These are phyloP conservation scores for Neurospora discreta DNA, from an alignment of 495 filamentous ascomycete species.

Conservation along the genomic window DNA sequence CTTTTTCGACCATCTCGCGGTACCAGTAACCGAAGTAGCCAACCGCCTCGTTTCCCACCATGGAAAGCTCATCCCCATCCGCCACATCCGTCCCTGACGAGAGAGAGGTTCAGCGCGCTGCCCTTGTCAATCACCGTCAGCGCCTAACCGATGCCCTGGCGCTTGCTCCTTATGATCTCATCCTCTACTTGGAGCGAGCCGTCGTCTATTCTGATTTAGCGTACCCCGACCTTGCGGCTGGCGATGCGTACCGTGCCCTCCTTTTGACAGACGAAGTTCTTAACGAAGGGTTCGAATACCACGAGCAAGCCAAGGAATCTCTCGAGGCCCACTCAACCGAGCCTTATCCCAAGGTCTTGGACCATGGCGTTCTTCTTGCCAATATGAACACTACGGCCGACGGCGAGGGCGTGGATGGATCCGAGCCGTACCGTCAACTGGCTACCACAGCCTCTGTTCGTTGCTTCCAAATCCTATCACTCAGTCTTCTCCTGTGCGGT, in stretches of 20 bases:
- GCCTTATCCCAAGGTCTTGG: constrained; percentile 25
- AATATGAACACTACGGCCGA: constrained; percentile 26
- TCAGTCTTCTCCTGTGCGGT: constrained; percentile 52
- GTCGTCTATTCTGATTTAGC: constrained; percentile 58
- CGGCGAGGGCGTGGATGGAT: constrained; percentile 17
- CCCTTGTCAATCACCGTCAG: constrained; percentile 35
- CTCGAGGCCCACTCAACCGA: constrained; percentile 21
- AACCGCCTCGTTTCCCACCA: constrained; percentile 3
- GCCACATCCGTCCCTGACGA: constrained; percentile 21
- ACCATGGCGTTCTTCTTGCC: constrained; percentile 30
- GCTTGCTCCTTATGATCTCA: constrained; percentile 61
- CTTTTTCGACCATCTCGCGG: neutral
- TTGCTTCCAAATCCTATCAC: constrained; percentile 46
- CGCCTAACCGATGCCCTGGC: constrained; percentile 37
- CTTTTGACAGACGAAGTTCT: constrained; percentile 70
- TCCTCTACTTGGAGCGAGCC: constrained; percentile 63
- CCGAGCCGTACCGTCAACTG: constrained; percentile 21
- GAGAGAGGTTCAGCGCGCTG: constrained; percentile 19
- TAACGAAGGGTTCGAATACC: constrained; percentile 58
- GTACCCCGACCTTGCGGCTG: constrained; percentile 81
- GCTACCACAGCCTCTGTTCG: constrained; percentile 35
- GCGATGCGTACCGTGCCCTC: constrained; percentile 83
- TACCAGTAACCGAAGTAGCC: neutral
- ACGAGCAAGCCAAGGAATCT: constrained; percentile 41
- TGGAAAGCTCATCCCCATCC: constrained; percentile 28